A percentile compares a stretch with the other conserved stretches of the same genome.
Conservation (phyloP, 352 stramenopile genomes). For the Globisporangium echinulatum region DNA sequence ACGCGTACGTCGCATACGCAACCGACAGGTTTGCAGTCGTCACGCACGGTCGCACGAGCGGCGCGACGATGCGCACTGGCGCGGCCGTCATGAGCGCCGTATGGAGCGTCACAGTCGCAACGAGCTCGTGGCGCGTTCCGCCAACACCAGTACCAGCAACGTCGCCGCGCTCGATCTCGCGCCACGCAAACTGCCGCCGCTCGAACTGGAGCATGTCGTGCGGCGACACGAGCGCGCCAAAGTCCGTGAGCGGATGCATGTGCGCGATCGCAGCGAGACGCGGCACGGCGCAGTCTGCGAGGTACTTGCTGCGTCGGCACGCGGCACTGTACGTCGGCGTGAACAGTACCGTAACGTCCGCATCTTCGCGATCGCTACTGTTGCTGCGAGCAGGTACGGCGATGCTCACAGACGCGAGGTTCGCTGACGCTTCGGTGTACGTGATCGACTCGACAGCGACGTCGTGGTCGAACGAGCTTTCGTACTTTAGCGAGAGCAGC, state of each 20-base stretch:
- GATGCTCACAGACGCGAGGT: slow-evolving; percentile 5
- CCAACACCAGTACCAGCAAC: not conserved
- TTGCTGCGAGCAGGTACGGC: not conserved
- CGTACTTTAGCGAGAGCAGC: slow-evolving; percentile 30
- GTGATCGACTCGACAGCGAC: slow-evolving; percentile 16
- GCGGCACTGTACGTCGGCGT: slow-evolving; percentile 21
- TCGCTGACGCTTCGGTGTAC: slow-evolving; percentile 1
- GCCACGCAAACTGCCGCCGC: slow-evolving; percentile 30
- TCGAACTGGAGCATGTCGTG: slow-evolving; percentile 25
- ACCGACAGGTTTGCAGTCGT: slow-evolving; percentile 9
- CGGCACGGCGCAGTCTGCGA: slow-evolving; percentile 34
- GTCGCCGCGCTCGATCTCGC: not conserved
- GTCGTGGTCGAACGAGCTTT: slow-evolving; percentile 34
- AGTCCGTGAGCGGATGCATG: slow-evolving; percentile 26
- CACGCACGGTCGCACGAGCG: slow-evolving; percentile 27
- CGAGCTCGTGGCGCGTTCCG: not conserved
- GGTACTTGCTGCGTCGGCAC: slow-evolving; percentile 22
- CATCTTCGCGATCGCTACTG: not conserved
- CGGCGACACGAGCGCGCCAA: slow-evolving; percentile 23
- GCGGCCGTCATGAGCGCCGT: slow-evolving; percentile 29
- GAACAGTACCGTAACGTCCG: slow-evolving; percentile 18
- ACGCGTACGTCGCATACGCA: slow-evolving; percentile 7
- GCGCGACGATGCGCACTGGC: slow-evolving; percentile 24
- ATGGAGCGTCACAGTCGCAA: slow-evolving; percentile 24
- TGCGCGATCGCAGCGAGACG: not conserved